Evolutionary conservation across 2,329 filamentous ascomycete genomes (phyloP), one percentile per base, ranked within the genome.

Genomic region (Hymenoscyphus infarciens): DNA sequence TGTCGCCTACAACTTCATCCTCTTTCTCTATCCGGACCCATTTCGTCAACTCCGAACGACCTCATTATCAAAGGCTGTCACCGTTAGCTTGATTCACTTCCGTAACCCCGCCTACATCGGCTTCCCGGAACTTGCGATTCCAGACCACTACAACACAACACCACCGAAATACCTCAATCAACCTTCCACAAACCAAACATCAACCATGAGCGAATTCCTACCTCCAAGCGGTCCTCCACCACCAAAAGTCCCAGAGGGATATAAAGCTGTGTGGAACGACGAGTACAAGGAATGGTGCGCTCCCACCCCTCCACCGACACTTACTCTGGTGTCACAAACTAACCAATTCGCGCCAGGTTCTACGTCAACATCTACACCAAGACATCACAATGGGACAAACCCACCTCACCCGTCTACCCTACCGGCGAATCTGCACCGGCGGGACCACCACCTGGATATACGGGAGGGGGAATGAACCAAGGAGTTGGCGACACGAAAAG

Each of bases 321-420:
- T 13, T 6, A 49, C 42, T 49, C 19, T 19, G 19, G 42, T 25
- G 22, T 49, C 42, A 22, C 56, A 45, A 62, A 57, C 61, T 69
- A 64, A 74, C 60, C 58, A n/a, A 19, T 25, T 27, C 3, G 4
- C 35, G 7, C 66, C 42, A 92, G 89, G 88, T 97, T 95, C 83
- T 97, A 90, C 79, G 90, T 97, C 64, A 95, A 97, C 79, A 85
- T 90, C 65, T 85, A 87, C 76, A 97, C 92, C 67, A 95, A 95
- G 72, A 83, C 89, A 74, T 96, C 93, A 5, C 90, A 94, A 82
- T 97, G 93, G 93, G 90, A 96, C 4, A 88, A 86, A 69, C 92
- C 92, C 19, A 91, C 87, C 42, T 82, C 82, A 60, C 87, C 90
- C 53, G 86, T 86, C 59, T 83, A 84, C 67, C 81, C 83, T 16